Percentiles rank a stretch among this genome's conserved stretches.
Conservation (phyloP, 2,329 filamentous ascomycete genomes). For the Pseudogymnoascus sp. region DNA sequence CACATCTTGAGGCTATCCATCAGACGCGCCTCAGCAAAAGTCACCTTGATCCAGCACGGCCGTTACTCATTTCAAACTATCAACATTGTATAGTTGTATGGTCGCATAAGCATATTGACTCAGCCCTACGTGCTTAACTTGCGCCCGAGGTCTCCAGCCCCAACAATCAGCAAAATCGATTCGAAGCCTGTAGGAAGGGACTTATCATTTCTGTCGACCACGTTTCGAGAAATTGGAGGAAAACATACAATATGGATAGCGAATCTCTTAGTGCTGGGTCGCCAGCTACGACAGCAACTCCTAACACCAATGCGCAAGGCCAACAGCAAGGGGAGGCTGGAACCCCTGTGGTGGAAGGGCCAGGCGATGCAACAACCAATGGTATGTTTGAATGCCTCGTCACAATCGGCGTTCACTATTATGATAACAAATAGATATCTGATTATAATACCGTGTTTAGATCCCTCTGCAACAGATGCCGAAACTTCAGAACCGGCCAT, state of each 20-base stretch:
- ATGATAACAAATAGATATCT: slow-evolving; percentile 12
- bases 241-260: slow-evolving; percentile 45
- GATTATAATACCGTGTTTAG: slow-evolving; percentile 30
- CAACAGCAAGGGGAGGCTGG: slow-evolving; percentile 38
- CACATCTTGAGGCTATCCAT: slow-evolving; percentile 7
- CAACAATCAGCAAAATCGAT: slow-evolving; percentile 5
- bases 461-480: slow-evolving; percentile 54
- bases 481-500: slow-evolving; percentile 39
- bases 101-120: slow-evolving; percentile 6
- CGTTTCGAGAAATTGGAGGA: slow-evolving; percentile 17
- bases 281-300: slow-evolving; percentile 46
- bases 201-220: slow-evolving; percentile 24
- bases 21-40: slow-evolving; percentile 1
- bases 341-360: slow-evolving; percentile 19
- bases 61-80: slow-evolving; percentile 1
- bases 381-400: slow-evolving; percentile 38
- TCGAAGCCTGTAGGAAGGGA: background rate
- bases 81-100: slow-evolving; percentile 3
- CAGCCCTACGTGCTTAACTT: slow-evolving; percentile 8
- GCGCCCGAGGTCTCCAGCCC: background rate
- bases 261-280: slow-evolving; percentile 48
- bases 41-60: background rate
- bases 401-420: slow-evolving; percentile 22
- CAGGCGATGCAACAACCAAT: slow-evolving; percentile 47
- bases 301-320: slow-evolving; percentile 48